These are phyloP conservation scores for Annulohypoxylon nitens DNA, from an alignment of 495 filamentous ascomycete species.

Conservation along the genomic window DNA sequence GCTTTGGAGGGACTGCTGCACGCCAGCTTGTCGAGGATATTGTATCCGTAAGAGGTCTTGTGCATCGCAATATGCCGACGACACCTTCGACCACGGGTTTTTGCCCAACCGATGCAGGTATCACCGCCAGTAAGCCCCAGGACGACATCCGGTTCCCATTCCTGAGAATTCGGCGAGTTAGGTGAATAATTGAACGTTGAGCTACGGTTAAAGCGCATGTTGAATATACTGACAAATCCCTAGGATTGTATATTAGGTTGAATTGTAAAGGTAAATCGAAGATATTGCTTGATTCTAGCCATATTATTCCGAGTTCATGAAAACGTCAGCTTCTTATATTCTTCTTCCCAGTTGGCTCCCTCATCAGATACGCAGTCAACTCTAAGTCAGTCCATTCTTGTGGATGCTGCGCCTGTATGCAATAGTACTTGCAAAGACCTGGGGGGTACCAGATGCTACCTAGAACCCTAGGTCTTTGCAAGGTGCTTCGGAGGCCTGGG, in stretches of 20 bases:
- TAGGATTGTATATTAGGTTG: not conserved
- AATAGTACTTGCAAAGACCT: too few relatives aligned
- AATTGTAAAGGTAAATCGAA: not conserved
- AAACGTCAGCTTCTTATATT: conserved; percentile 14
- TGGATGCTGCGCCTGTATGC: conserved; percentile 1
- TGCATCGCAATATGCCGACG: not conserved
- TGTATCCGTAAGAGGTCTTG: conserved; percentile 1
- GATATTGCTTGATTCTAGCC: not conserved
- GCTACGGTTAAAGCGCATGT: conserved; percentile 9
- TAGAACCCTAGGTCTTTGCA: not conserved
- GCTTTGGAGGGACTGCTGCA: conserved; percentile 5
- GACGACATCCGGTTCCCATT: conserved; percentile 31
- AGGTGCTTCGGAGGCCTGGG: not conserved
- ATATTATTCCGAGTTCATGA: not conserved
- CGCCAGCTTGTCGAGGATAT: conserved; percentile 14
- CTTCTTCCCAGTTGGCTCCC: conserved; percentile 15
- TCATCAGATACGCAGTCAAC: not conserved
- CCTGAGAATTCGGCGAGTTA: not conserved
- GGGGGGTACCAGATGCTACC: not conserved
- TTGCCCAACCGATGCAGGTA: conserved; percentile 17
- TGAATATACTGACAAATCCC: not conserved
- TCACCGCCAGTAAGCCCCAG: not conserved
- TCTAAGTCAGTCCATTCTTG: not conserved
- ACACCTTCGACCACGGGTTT: conserved; percentile 13
- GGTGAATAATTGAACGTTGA: not conserved